A percentile compares a stretch with the other conserved stretches of the same genome.
Evolutionary conservation across 441 rosid species (phyloP).

Genomic region (Erodium moschatum): DNA sequence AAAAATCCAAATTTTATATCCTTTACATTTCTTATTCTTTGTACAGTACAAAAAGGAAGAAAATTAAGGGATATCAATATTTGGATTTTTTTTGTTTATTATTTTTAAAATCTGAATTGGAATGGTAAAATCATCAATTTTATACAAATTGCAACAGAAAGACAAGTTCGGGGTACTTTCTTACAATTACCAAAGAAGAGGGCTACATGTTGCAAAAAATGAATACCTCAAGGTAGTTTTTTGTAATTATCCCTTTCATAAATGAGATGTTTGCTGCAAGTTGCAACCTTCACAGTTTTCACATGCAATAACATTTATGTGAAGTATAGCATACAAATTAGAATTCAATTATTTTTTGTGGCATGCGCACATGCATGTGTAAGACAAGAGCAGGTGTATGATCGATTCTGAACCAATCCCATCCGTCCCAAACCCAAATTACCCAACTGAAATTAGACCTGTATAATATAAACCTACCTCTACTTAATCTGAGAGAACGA

Average conservation of each 20-base stretch:
- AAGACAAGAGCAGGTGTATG: not conserved
- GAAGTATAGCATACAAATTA: not conserved
- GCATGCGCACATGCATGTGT: not conserved
- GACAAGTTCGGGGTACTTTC: not conserved
- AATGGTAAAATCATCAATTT: no score
- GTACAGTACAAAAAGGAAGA: no score
- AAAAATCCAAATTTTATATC: no score
- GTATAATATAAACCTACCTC: not conserved
- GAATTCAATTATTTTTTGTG: no score
- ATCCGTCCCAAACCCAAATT: not conserved
- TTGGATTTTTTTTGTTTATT: no score
- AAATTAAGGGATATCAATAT: no score
- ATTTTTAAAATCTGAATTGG: no score
- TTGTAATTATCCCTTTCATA: not conserved
- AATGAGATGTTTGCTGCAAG: not conserved
- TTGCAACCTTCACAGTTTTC: not conserved
- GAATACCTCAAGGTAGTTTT: no score
- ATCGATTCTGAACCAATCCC: constrained; percentile 3
- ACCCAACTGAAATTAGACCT: not conserved
- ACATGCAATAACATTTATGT: not conserved
- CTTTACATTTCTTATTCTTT: no score
- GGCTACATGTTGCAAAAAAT: no score
- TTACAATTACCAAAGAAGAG: no score
- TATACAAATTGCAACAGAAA: no score
- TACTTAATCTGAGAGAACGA: not conserved